Base-by-base conservation (phyloP, 768 basidiomycete genomes). In the Macrolepiota fuliginosa region DNA sequence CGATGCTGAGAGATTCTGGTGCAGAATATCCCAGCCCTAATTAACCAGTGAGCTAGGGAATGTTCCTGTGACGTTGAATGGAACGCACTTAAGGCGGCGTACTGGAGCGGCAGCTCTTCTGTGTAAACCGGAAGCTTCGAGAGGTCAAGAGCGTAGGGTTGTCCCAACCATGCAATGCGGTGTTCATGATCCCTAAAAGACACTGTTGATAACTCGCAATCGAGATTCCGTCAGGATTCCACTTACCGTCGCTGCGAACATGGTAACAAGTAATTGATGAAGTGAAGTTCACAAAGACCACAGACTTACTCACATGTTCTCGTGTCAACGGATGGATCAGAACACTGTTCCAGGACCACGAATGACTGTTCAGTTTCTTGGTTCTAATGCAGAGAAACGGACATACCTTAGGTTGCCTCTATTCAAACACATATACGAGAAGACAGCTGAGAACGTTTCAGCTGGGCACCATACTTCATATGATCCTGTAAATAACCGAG, bases 401-500 rank as follows among this genome's bases (percentile, higher is more conserved):
- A 51, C 56, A 46, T 64, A 91, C 90, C 90, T 92, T 35, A 92
- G 72, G 36, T 81, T 69, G 4, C 89, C 90, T 46, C 86, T 79
- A 68, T 92, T 82, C 71, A 86, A 70, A 65, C 82, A 85, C 15
- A 92, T 77, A 63, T 91, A 92, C 10, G 90, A 91, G 69, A 85
- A 92, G n/a, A 92, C 86, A 0, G 87, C 79, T 0, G 82, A 73
- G 67, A 92, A 92, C 1, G 89, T 89, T 64, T 90, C 87, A 0
- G 83, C 79, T 0, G 91, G 91, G 25, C 81, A 86, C 91, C 91
- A 92, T 19, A 92, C 86, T 66, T 92, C 91, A 67, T 91, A 92
- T 0, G 90, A 91, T 3, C 91, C 91, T 90, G 56, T 29, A 36
- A 22, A 46, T 10, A 59, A 25, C 4, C 47, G 6, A 4, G 42